Percentiles rank a stretch among this genome's conserved stretches.
Evolutionary conservation across 2,329 filamentous ascomycete genomes (phyloP).

Genomic region (Diatrype stigma): DNA sequence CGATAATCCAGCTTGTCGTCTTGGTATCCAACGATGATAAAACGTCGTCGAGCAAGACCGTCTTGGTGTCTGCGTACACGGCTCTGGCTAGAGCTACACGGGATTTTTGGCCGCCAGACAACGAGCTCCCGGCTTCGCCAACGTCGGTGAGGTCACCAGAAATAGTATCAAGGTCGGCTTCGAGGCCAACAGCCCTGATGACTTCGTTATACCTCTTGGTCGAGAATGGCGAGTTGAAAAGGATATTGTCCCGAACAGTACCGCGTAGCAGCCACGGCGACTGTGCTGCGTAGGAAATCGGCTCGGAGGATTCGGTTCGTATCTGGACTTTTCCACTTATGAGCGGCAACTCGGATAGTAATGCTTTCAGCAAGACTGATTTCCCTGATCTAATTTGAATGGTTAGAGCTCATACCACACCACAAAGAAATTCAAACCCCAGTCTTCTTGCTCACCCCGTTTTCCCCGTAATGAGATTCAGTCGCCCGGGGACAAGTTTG

Average conservation of each 20-base stretch:
- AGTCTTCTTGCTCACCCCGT: slow-evolving; percentile 1
- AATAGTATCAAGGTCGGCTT: too few relatives aligned
- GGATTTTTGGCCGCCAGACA: slow-evolving; percentile 27
- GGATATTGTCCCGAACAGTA: too few relatives aligned
- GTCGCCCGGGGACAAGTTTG: neutral
- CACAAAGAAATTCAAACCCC: too few relatives aligned
- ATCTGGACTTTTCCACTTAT: neutral
- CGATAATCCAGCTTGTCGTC: slow-evolving; percentile 4
- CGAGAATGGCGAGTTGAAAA: too few relatives aligned
- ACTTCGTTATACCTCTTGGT: too few relatives aligned
- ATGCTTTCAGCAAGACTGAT: slow-evolving; percentile 1
- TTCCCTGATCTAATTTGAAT: slow-evolving; percentile 1
- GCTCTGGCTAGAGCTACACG: slow-evolving; percentile 25
- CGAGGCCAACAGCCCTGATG: too few relatives aligned
- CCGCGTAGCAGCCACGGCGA: too few relatives aligned
- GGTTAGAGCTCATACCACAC: neutral
- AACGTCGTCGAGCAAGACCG: slow-evolving; percentile 24
- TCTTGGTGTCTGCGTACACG: slow-evolving; percentile 20
- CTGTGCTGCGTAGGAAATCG: too few relatives aligned
- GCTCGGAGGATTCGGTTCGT: neutral
- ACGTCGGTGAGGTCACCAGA: slow-evolving; percentile 22
- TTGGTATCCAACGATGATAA: slow-evolving; percentile 28
- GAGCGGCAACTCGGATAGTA: neutral
- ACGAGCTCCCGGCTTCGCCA: slow-evolving; percentile 23
- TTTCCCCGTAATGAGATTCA: slow-evolving; percentile 2